Conservation (phyloP, 345 rosid genomes). For the Aurinia saxatilis region DNA sequence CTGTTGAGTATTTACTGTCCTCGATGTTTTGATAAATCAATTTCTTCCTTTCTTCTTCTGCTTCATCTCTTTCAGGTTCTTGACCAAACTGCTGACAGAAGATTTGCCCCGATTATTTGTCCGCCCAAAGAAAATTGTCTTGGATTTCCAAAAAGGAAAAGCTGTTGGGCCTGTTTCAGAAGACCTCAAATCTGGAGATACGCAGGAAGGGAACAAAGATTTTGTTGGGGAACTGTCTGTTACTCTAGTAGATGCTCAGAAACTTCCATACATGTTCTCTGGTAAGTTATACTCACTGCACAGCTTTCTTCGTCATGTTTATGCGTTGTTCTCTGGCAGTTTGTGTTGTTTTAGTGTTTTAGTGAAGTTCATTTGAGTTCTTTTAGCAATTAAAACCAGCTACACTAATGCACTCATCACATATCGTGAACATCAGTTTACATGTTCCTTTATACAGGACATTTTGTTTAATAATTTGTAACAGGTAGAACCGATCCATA, state of each 20-base stretch:
- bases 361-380: background rate
- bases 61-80: constrained; percentile 53
- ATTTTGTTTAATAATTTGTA: constrained; percentile 16
- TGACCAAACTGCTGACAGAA: constrained; percentile 85
- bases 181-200: constrained; percentile 67
- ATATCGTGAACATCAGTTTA: background rate
- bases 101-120: constrained; percentile 92
- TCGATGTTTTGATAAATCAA: background rate
- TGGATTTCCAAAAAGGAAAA: constrained; percentile 91
- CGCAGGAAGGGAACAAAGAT: constrained; percentile 85
- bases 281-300: constrained; percentile 38
- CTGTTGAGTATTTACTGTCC: background rate
- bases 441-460: constrained; percentile 4
- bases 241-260: constrained; percentile 91
- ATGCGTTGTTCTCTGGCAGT: background rate
- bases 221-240: constrained; percentile 93
- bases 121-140: constrained; percentile 95
- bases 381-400: background rate
- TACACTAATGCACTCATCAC: background rate
- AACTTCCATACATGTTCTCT: constrained; percentile 65
- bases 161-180: constrained; percentile 82
- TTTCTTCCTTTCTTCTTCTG: constrained; percentile 1
- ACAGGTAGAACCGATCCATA: constrained; percentile 97
- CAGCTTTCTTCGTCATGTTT: background rate
- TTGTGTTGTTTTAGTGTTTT: background rate